Conservation (phyloP, 1,284 basidiomycete genomes). For the Trametes versicolor region DNA sequence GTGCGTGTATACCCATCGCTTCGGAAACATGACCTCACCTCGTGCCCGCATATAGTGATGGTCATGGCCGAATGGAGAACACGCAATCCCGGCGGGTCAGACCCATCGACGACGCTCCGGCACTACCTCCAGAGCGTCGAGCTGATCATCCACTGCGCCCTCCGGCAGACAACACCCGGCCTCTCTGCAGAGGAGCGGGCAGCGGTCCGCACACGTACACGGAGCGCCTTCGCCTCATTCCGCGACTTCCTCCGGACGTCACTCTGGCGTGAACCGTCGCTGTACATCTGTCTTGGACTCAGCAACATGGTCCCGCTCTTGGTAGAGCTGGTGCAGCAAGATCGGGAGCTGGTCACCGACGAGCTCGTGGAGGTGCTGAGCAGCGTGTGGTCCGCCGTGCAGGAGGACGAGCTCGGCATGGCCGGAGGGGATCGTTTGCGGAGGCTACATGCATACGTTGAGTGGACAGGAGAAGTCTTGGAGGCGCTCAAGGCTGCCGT, state of each 20-base stretch:
- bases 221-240: conserved; percentile 15
- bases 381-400: conserved; percentile 20
- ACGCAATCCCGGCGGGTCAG: conserved; percentile 20
- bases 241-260: conserved; percentile 26
- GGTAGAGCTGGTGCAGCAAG: conserved; percentile 22
- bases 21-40: neutral
- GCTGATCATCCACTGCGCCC: conserved; percentile 21
- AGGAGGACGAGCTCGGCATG: conserved; percentile 11
- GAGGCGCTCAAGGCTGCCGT: conserved; percentile 23
- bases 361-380: conserved; percentile 26
- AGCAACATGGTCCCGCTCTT: conserved; percentile 29
- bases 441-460: conserved; percentile 24
- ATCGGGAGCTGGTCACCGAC: conserved; percentile 21
- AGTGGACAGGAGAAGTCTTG: conserved; percentile 29
- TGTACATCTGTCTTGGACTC: conserved; percentile 28
- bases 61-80: conserved; percentile 27
- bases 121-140: conserved; percentile 29
- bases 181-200: conserved; percentile 17
- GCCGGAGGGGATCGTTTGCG: conserved; percentile 16
- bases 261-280: conserved; percentile 28
- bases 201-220: conserved; percentile 12
- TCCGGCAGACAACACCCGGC: conserved; percentile 8
- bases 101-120: conserved; percentile 21
- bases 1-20: conserved; percentile 1
- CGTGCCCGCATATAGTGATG: conserved; percentile 14